Evolutionary conservation across 257 asterid species (phyloP).

Genomic region (Verbascum thapsus): DNA sequence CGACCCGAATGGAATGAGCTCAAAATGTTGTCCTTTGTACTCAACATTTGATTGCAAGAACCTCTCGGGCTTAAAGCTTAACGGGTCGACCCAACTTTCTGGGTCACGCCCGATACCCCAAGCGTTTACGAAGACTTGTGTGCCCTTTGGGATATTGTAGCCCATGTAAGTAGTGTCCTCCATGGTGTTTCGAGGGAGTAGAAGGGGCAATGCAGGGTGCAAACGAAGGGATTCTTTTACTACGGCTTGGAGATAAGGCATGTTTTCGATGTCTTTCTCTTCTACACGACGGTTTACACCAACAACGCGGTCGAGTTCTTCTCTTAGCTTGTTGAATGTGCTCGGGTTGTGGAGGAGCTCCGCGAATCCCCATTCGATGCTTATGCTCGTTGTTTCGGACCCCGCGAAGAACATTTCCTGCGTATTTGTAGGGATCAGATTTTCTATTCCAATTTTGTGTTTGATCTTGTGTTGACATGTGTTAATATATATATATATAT

Average conservation of each 20-base stretch:
- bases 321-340: constrained; percentile 43
- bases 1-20: constrained; percentile 48
- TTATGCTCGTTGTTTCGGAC: constrained; percentile 54
- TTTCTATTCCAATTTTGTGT: too few species aligned
- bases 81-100: constrained; percentile 44
- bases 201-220: constrained; percentile 59
- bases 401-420: constrained; percentile 65
- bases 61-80: constrained; percentile 48
- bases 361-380: constrained; percentile 60
- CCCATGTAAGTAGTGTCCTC: constrained; percentile 52
- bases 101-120: constrained; percentile 68
- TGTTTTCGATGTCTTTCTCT: constrained; percentile 53
- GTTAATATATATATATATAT: too few species aligned
- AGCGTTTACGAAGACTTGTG: constrained; percentile 54
- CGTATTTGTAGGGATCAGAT: background rate
- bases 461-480: too few species aligned
- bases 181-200: constrained; percentile 54
- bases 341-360: constrained; percentile 57
- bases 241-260: constrained; percentile 56
- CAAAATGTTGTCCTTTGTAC: constrained; percentile 44
- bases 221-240: constrained; percentile 52
- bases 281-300: constrained; percentile 37
- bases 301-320: constrained; percentile 42
- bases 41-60: constrained; percentile 40
- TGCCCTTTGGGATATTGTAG: constrained; percentile 45